Evolutionary conservation across 2,329 filamentous ascomycete genomes (phyloP).

Genomic region (Sphaerulina populicola): DNA sequence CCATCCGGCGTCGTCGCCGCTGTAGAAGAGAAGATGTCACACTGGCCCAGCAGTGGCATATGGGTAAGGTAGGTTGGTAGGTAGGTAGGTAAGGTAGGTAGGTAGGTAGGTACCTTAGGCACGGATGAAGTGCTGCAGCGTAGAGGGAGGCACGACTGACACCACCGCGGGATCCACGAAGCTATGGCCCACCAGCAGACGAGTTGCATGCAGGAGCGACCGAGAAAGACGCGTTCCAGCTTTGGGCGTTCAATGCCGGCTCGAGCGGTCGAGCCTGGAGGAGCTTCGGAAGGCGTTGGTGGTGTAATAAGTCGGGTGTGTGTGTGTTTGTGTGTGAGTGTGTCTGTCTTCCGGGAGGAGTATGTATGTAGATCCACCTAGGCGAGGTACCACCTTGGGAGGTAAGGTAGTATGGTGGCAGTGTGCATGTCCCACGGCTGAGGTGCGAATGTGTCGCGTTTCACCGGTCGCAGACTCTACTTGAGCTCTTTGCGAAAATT

Average conservation of each 20-base stretch:
- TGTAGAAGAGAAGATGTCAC: neutral
- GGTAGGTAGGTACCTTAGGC: no score
- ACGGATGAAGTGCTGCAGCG: constrained; percentile 2
- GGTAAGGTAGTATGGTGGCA: no score
- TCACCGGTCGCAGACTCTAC: constrained; percentile 2
- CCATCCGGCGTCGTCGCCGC: constrained; percentile 7
- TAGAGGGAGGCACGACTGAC: neutral
- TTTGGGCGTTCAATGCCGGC: neutral
- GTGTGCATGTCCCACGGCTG: neutral
- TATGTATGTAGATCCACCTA: no score
- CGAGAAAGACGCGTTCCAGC: constrained; percentile 8
- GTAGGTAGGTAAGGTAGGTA: no score
- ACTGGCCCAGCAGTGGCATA: constrained; percentile 1
- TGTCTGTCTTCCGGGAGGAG: neutral
- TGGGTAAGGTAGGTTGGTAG: no score
- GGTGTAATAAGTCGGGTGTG: neutral
- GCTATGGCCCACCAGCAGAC: constrained; percentile 11
- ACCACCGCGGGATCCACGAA: constrained; percentile 6
- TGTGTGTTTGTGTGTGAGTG: neutral
- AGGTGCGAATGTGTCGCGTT: neutral
- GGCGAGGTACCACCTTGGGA: no score
- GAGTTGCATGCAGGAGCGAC: constrained; percentile 1
- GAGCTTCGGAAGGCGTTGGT: constrained; percentile 10
- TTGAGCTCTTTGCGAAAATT: no score
- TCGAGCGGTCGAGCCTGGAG: constrained; percentile 1